Evolutionary conservation across 768 basidiomycete species (phyloP), one percentile per base, ranked within the genome.

Genomic region (Mycena chlorophos): DNA sequence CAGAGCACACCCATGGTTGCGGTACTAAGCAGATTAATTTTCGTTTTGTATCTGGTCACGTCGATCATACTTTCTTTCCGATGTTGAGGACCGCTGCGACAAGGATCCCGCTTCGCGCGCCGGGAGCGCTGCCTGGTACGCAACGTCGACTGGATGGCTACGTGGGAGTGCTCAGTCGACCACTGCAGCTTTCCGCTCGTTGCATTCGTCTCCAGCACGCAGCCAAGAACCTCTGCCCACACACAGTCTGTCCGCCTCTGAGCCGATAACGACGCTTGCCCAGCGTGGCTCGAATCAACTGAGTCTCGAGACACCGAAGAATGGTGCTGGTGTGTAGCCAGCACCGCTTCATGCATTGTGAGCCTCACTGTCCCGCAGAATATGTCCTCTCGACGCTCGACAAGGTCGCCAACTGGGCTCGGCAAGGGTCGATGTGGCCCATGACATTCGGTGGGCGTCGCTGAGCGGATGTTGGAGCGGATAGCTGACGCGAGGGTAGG

Each of bases 401-500:
- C 78, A 98, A 98, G 74, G 80, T 98, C 17, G 88, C 88, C 65
- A 98, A 98, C 71, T 98, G 97, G 97, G 96, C 89, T 8, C 78
- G 95, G 51, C 96, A 98, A 75, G 88, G 96, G 55, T 96, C 94
- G 37, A 96, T 98, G 86, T 98, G 97, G 97, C 97, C 97, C 10
- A 98, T 98, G 95, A 98, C 95, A 48, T 95, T 91, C 71, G 93
- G 89, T 77, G 52, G 49, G 71, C 61, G 52, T 25, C 40, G n/a
- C 16, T n/a, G 20, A 34, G 26, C 43, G 20, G 16, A 42, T 52
- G 12, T 39, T 54, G 40, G 13, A 19, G 39, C n/a, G 22, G 19
- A 48, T 51, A 46, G 27, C 38, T 54, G 25, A 38, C 49, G 38
- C 28, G 29, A 55, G 48, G 39, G 16, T 49, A 90, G 94, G 96